These are phyloP conservation scores for Salix koriyanagi DNA, from an alignment of 345 rosid genomes.

Conservation along the genomic window DNA sequence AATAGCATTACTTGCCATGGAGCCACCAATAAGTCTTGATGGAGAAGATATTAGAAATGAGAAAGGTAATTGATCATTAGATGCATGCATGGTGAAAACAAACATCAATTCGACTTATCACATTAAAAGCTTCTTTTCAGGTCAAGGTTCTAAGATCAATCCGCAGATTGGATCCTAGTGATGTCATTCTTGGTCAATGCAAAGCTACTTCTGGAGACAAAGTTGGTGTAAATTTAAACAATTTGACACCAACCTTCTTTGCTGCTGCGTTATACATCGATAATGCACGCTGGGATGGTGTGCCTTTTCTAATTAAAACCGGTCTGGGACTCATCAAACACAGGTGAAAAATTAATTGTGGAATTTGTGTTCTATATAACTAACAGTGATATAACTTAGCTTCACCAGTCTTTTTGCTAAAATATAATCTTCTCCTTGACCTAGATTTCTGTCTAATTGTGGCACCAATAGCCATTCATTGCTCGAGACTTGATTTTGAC, in stretches of 20 bases:
- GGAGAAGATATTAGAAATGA: constrained; percentile 82
- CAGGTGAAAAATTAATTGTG: constrained; percentile 37
- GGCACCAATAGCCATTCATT: not conserved
- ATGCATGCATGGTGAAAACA: not conserved
- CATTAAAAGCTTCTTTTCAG: constrained; percentile 33
- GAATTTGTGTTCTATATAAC: not conserved
- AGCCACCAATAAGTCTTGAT: constrained; percentile 71
- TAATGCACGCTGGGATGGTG: constrained; percentile 88
- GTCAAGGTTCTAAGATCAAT: constrained; percentile 72
- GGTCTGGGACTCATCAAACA: constrained; percentile 73
- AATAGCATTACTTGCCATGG: constrained; percentile 76
- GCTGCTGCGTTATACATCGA: constrained; percentile 71
- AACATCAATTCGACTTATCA: not conserved
- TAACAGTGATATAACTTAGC: not conserved
- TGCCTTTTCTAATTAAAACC: constrained; percentile 61
- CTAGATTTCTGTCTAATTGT: not conserved
- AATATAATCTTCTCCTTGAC: not conserved
- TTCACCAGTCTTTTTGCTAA: not conserved
- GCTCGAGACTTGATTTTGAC: too few species aligned
- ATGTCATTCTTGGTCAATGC: constrained; percentile 72
- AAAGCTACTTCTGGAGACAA: constrained; percentile 44
- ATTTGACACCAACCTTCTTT: constrained; percentile 54
- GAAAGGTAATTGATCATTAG: constrained; percentile 39
- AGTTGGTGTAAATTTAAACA: constrained; percentile 31
- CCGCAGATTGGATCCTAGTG: constrained; percentile 44